Evolutionary conservation across 176 grass and related monocot species (phyloP), one percentile per base, ranked within the genome.

Genomic region (Aegilops bicornis): DNA sequence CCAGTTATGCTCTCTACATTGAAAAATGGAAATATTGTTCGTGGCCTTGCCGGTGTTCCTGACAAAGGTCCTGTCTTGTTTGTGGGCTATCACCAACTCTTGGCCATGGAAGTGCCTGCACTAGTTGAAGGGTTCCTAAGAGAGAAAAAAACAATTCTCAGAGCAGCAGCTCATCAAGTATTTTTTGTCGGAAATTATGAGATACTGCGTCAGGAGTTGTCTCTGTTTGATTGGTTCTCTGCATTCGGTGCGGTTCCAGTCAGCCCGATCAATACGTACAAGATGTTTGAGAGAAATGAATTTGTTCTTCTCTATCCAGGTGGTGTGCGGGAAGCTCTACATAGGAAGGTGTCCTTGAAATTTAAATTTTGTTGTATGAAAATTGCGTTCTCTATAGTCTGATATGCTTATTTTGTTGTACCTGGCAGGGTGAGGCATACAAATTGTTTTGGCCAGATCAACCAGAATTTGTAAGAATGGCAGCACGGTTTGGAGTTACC

Each of bases 401-500:
- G 52, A 32, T 40, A 15, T 91, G 33, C 73, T 82, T 8, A 74
- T 85, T 47, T 6, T 85, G 79, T n/a, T 78, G 56, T 58, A 74
- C 52, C 61, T 60, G 8, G 5, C 88, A 98, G 95, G 91, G 86
- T 33, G 95, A 98, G 86, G 87, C 88, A 76, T 93, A 98, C 73
- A 91, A 92, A 59, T 83, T 98, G 72, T 93, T 98, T 92, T 95
- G 95, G 93, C 93, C 93, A 32, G 86, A 95, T 35, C 93, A 92
- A 56, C 89, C 95, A 78, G 95, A 98, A 91, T 98, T 98, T 80
- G 95, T 95, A 72, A 91, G 95, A 86, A 98, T 98, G 95, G 95
- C 93, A 23, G 93, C 93, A 25, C 87, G 89, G 24, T 98, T 98
- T 82, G 95, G 89, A 52, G 93, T 68, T 65, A 93, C 93, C 62